Evolutionary conservation across 176 grass and related monocot genomes (phyloP).

Genomic region (Paspalum notatum): DNA sequence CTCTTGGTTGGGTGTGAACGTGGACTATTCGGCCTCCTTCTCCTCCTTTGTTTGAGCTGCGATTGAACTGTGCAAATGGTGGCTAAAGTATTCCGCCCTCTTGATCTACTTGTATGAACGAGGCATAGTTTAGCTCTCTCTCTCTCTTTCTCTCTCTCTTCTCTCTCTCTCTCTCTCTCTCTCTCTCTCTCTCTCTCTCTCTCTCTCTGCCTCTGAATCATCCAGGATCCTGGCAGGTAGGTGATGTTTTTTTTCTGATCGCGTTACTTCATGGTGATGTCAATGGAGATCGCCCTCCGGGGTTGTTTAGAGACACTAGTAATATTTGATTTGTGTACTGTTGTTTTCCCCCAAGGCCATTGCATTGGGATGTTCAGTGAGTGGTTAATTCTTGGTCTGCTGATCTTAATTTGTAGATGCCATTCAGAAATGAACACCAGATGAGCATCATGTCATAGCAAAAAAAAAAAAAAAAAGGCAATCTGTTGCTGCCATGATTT

Average conservation of each 20-base stretch:
- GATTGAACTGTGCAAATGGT: constrained; percentile 62
- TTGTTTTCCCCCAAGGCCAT: not conserved
- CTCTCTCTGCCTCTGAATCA: not conserved
- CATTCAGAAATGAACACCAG: not conserved
- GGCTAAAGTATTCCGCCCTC: constrained; percentile 37
- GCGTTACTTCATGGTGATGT: constrained; percentile 39
- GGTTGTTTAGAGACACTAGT: not conserved
- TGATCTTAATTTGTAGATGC: not conserved
- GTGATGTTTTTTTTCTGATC: constrained; percentile 18
- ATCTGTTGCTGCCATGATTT: not conserved
- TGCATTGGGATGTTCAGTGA: not conserved
- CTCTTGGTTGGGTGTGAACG: constrained; percentile 50
- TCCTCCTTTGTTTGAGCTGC: constrained; percentile 19
- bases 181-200: not conserved
- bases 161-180: not conserved
- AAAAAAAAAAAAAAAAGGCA: too few species aligned
- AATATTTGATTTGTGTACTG: not conserved
- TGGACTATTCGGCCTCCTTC: constrained; percentile 32
- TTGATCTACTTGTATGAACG: constrained; percentile 37
- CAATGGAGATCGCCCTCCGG: not conserved
- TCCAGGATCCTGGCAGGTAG: constrained; percentile 36
- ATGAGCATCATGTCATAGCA: not conserved
- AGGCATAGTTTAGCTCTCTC: constrained; percentile 4
- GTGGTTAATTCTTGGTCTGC: not conserved
- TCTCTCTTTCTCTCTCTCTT: not conserved